phyloP scores from a whole-genome alignment of 768 basidiomycete genomes.

The Rhodosporidiobolus sp. region DNA sequence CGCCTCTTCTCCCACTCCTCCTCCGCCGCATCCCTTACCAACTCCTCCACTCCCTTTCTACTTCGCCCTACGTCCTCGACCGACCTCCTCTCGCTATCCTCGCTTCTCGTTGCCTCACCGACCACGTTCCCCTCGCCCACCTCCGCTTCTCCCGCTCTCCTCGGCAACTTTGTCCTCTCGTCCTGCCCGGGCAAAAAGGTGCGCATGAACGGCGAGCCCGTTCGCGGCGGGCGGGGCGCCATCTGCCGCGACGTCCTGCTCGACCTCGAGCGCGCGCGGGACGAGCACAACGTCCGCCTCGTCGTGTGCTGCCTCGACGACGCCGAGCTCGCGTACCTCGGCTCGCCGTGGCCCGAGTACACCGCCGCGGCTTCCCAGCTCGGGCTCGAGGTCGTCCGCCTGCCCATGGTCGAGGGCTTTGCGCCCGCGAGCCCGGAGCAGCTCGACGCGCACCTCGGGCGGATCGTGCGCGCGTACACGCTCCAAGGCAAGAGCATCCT shows the following conservation, averaged over 20 bases:
- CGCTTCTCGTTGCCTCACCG: background rate
- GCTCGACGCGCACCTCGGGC: constrained; percentile 65
- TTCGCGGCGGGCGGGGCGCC: constrained; percentile 62
- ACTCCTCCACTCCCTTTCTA: background rate
- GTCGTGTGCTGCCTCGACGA: constrained; percentile 64
- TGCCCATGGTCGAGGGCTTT: constrained; percentile 87
- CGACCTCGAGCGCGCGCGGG: constrained; percentile 71
- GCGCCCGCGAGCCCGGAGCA: constrained; percentile 61
- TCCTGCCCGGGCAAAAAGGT: constrained; percentile 95
- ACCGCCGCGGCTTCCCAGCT: constrained; percentile 59
- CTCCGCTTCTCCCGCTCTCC: constrained; percentile 42
- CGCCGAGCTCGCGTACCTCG: constrained; percentile 72
- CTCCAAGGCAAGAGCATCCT: constrained; percentile 68
- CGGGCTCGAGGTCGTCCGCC: constrained; percentile 74
- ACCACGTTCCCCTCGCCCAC: constrained; percentile 26
- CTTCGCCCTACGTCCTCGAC: background rate
- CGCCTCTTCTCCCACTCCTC: background rate
- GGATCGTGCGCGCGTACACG: constrained; percentile 69
- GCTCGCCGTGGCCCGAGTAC: constrained; percentile 82
- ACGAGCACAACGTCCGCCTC: constrained; percentile 66
- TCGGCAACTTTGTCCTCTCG: constrained; percentile 85
- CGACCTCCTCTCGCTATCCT: constrained; percentile 26
- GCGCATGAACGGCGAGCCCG: constrained; percentile 45
- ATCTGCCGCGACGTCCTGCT: constrained; percentile 77
- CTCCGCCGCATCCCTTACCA: background rate